Conservation (phyloP, 345 rosid species). For the Eutrema yunnanense region DNA sequence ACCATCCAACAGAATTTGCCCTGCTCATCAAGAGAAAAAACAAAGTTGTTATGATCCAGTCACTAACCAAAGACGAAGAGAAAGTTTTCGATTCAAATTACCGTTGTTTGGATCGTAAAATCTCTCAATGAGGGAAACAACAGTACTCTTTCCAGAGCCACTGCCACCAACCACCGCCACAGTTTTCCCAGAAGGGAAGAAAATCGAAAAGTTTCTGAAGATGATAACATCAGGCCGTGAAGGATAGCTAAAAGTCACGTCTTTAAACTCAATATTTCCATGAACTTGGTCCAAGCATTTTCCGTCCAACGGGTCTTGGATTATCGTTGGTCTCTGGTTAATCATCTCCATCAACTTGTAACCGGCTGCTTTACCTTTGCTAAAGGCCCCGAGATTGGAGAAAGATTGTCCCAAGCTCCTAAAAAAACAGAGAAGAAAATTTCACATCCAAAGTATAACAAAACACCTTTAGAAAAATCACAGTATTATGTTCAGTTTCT, state of each 20-base stretch:
- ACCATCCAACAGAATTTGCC: slow-evolving; percentile 82
- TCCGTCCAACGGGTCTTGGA: slow-evolving; percentile 67
- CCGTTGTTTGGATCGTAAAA: slow-evolving; percentile 94
- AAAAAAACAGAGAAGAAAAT: slow-evolving; percentile 21
- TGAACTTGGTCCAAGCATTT: slow-evolving; percentile 68
- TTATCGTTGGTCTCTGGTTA: slow-evolving; percentile 81
- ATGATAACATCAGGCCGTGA: slow-evolving; percentile 94
- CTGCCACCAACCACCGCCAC: slow-evolving; percentile 99
- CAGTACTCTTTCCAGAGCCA: slow-evolving; percentile 99
- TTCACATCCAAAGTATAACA: neutral
- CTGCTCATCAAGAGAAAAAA: slow-evolving; percentile 38
- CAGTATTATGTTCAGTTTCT: slow-evolving; percentile 20
- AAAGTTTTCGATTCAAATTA: slow-evolving; percentile 17
- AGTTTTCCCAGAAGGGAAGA: slow-evolving; percentile 94
- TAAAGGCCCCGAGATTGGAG: slow-evolving; percentile 97
- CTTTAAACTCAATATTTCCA: slow-evolving; percentile 89
- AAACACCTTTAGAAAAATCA: neutral
- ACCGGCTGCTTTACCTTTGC: slow-evolving; percentile 98
- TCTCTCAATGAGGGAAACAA: slow-evolving; percentile 89
- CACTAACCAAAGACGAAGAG: slow-evolving; percentile 3
- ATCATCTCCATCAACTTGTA: slow-evolving; percentile 95
- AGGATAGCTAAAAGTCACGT: slow-evolving; percentile 93
- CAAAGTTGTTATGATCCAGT: slow-evolving; percentile 8
- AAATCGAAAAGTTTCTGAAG: slow-evolving; percentile 78
- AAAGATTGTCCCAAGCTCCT: slow-evolving; percentile 99